Conservation (phyloP, 495 filamentous ascomycete genomes). For the Aspergillus saccharolyticus region DNA sequence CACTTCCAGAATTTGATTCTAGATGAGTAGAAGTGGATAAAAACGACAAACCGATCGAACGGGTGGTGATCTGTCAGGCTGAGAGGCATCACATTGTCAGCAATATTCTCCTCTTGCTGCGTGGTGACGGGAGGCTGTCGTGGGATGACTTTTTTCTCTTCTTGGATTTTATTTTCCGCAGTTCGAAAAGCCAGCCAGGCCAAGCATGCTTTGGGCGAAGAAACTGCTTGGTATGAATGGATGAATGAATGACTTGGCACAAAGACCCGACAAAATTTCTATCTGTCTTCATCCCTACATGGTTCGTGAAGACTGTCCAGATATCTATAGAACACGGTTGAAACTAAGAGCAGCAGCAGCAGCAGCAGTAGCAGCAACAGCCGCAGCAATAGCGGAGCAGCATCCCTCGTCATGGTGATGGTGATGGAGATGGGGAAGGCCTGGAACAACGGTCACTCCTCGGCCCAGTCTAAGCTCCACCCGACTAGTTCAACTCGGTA, state of each 20-base stretch:
- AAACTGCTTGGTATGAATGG: conserved; percentile 4
- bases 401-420: conserved; percentile 10
- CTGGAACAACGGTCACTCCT: conserved; percentile 17
- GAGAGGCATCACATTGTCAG: conserved; percentile 17
- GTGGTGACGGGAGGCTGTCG: conserved; percentile 17
- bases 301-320: not conserved
- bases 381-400: not conserved
- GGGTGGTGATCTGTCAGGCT: conserved; percentile 17
- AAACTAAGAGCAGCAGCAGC: not conserved
- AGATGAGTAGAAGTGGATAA: not conserved
- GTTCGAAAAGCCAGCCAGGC: not conserved
- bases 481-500: not conserved
- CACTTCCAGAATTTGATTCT: not conserved
- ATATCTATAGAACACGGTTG: conserved; percentile 1
- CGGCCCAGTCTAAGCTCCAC: conserved; percentile 12
- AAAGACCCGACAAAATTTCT: not conserved
- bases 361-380: not conserved
- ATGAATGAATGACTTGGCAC: conserved; percentile 8
- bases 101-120: conserved; percentile 20
- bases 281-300: not conserved
- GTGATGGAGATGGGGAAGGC: not conserved
- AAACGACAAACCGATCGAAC: not conserved
- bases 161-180: not conserved
- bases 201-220: conserved; percentile 9
- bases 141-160: not conserved